phyloP scores from a whole-genome alignment of 176 grass and related monocot species.

The Avena eriantha region DNA sequence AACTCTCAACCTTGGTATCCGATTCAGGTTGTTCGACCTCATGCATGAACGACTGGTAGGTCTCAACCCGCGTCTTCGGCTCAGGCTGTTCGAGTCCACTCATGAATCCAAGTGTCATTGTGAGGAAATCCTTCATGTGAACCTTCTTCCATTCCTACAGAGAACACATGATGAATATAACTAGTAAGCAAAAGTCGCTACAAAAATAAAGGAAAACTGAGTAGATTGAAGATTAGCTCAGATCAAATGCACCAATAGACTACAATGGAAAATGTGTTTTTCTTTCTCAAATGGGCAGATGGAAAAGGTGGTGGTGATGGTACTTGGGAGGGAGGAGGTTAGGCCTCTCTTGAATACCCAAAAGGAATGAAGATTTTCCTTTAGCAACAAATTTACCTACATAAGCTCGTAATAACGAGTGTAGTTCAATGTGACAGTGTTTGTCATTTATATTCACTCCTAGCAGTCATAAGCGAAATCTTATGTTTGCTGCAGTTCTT shows the following conservation, averaged over 20 bases:
- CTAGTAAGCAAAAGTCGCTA: neutral
- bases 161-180: neutral
- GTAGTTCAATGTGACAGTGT: neutral
- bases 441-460: neutral
- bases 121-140: constrained; percentile 78
- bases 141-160: constrained; percentile 76
- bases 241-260: neutral
- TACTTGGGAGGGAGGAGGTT: neutral
- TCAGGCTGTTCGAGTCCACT: constrained; percentile 53
- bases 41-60: constrained; percentile 74
- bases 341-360: neutral
- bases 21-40: constrained; percentile 57
- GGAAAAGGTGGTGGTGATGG: neutral
- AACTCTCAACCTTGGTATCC: constrained; percentile 48
- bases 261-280: neutral
- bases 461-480: neutral
- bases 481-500: neutral
- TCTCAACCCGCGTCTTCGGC: constrained; percentile 69
- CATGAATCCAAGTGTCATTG: constrained; percentile 78
- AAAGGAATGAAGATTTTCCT: neutral
- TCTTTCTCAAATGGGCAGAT: neutral
- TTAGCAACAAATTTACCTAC: neutral
- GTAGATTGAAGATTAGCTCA: neutral
- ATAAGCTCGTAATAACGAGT: neutral
- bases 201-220: neutral